phyloP scores from a whole-genome alignment of 345 rosid genomes.

The Dimocarpus longan region DNA sequence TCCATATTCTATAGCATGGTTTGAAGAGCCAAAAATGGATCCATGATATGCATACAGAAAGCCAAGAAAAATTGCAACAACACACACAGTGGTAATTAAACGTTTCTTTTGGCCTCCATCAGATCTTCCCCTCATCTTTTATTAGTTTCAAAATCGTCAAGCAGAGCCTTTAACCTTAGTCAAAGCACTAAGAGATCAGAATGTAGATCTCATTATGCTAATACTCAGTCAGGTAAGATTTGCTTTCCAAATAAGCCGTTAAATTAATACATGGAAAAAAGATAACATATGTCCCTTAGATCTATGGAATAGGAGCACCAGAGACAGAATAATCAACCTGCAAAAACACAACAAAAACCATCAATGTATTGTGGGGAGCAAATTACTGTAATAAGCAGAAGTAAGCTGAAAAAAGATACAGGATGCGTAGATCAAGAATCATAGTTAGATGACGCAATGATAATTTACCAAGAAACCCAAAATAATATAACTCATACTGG shows the following conservation, averaged over 20 bases:
- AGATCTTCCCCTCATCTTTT: slow-evolving; percentile 86
- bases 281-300: neutral
- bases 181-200: slow-evolving; percentile 27
- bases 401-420: neutral
- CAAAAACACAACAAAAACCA: slow-evolving; percentile 9
- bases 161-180: slow-evolving; percentile 26
- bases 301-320: slow-evolving; percentile 8
- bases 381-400: neutral
- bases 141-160: slow-evolving; percentile 17
- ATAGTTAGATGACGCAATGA: neutral
- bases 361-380: neutral
- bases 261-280: neutral
- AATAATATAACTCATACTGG: neutral
- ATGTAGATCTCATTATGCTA: slow-evolving; percentile 29
- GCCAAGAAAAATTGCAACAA: slow-evolving; percentile 58
- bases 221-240: neutral
- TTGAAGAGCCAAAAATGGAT: slow-evolving; percentile 65
- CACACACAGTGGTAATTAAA: slow-evolving; percentile 54
- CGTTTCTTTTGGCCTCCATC: slow-evolving; percentile 91
- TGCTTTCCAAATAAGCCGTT: slow-evolving; percentile 12
- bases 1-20: slow-evolving; percentile 75
- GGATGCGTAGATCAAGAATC: neutral
- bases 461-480: neutral
- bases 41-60: slow-evolving; percentile 74
- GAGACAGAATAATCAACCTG: slow-evolving; percentile 18